phyloP scores from a whole-genome alignment of 176 grass and related monocot genomes.

The Eremochloa ophiuroides region DNA sequence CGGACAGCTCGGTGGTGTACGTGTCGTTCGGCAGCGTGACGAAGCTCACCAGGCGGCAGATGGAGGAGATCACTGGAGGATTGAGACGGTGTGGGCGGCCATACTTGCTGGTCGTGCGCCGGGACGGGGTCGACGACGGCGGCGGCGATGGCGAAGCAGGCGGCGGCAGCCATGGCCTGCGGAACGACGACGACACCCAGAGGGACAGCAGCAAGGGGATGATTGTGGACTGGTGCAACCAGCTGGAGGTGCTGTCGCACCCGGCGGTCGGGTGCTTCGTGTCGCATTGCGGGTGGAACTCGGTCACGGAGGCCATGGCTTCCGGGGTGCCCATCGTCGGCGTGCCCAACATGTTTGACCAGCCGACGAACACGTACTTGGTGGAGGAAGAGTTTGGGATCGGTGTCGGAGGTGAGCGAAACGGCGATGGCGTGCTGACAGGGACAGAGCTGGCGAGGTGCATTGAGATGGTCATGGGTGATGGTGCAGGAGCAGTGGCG shows the following conservation, averaged over 20 bases:
- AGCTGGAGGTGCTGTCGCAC: slow-evolving; percentile 46
- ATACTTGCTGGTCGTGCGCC: slow-evolving; percentile 43
- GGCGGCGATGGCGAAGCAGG: neutral
- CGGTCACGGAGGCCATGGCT: slow-evolving; percentile 33
- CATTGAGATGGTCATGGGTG: slow-evolving; percentile 42
- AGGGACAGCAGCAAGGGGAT: slow-evolving; percentile 13
- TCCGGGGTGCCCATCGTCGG: slow-evolving; percentile 30
- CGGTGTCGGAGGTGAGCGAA: neutral
- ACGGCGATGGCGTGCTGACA: slow-evolving; percentile 15
- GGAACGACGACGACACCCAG: neutral
- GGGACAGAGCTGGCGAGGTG: slow-evolving; percentile 50
- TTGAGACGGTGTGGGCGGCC: slow-evolving; percentile 16
- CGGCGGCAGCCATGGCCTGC: neutral
- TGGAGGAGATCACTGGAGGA: slow-evolving; percentile 37
- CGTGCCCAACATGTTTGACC: slow-evolving; percentile 31
- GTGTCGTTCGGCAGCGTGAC: slow-evolving; percentile 60
- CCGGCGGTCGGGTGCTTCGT: slow-evolving; percentile 48
- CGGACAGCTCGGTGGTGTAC: slow-evolving; percentile 47
- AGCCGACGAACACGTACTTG: slow-evolving; percentile 29
- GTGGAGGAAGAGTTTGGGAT: slow-evolving; percentile 35
- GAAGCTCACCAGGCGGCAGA: slow-evolving; percentile 13
- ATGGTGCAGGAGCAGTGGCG: neutral
- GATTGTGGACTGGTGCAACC: slow-evolving; percentile 55
- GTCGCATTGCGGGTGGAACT: slow-evolving; percentile 72
- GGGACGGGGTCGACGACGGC: slow-evolving; percentile 14